Evolutionary conservation across 2,329 filamentous ascomycete species (phyloP).

Genomic region (Leptographium wingfieldii): DNA sequence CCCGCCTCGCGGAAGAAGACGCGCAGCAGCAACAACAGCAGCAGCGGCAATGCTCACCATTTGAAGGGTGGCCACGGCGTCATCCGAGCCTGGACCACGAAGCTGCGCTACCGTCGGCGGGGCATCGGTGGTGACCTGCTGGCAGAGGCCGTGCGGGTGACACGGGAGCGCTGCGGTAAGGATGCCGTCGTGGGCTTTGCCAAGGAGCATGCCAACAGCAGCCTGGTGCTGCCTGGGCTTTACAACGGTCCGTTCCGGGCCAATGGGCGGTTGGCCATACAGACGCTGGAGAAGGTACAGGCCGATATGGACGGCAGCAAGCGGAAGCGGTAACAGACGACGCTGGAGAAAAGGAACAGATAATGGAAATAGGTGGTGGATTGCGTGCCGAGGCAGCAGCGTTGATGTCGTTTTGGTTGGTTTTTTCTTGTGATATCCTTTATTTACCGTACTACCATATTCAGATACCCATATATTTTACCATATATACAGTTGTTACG

Average conservation of each 20-base stretch:
- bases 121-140: conserved; percentile 64
- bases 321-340: conserved; percentile 25
- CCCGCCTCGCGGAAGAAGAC: neutral
- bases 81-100: conserved; percentile 74
- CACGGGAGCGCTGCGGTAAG: conserved; percentile 55
- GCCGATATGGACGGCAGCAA: conserved; percentile 32
- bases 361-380: neutral
- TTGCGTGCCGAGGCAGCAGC: neutral
- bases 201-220: conserved; percentile 63
- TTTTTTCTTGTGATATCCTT: neutral
- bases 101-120: conserved; percentile 52
- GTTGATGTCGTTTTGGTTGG: neutral
- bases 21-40: conserved; percentile 18
- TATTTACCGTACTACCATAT: neutral
- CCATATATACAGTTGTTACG: neutral
- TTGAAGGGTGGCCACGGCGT: conserved; percentile 51
- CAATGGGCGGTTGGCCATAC: conserved; percentile 44
- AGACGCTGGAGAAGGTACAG: conserved; percentile 37
- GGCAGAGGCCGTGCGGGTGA: conserved; percentile 56
- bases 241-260: conserved; percentile 50
- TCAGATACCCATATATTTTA: neutral
- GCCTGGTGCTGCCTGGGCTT: conserved; percentile 45
- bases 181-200: conserved; percentile 61
- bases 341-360: neutral
- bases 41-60: conserved; percentile 26